These are phyloP conservation scores for Diaporthe sp. DNA, from an alignment of 2,329 filamentous ascomycete genomes.

Conservation along the genomic window DNA sequence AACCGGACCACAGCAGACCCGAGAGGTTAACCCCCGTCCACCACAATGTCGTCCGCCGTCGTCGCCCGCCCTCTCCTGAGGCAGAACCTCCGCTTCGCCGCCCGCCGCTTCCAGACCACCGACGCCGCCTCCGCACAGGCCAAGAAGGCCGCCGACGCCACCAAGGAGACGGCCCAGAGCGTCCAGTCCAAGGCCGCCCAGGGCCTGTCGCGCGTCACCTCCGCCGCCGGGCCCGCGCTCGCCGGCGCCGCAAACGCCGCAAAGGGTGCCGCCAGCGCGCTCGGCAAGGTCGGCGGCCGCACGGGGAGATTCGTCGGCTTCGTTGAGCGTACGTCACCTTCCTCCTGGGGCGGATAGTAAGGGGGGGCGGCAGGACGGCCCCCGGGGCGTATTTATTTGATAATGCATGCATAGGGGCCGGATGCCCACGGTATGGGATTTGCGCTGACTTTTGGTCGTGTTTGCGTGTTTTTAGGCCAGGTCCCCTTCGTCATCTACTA, in stretches of 20 bases:
- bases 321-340: constrained; percentile 80
- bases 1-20: neutral
- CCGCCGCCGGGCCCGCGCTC: constrained; percentile 82
- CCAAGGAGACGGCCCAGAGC: constrained; percentile 54
- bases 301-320: constrained; percentile 83
- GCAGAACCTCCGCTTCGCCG: constrained; percentile 43
- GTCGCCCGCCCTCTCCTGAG: constrained; percentile 36
- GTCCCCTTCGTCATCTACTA: constrained; percentile 92
- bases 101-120: constrained; percentile 70
- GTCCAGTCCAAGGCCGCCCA: constrained; percentile 76
- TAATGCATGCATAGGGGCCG: neutral
- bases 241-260: constrained; percentile 80
- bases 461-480: constrained; percentile 67
- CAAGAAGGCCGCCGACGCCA: constrained; percentile 55
- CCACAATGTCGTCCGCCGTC: constrained; percentile 33
- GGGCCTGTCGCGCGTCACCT: constrained; percentile 83
- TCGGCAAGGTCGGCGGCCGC: constrained; percentile 84
- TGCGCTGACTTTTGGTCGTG: constrained; percentile 6
- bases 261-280: constrained; percentile 70
- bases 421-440: neutral
- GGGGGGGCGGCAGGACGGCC: neutral
- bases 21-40: neutral
- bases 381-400: too few relatives aligned
- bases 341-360: too few relatives aligned
- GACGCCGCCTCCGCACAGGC: constrained; percentile 52